These are phyloP conservation scores for Aspergillus texensis DNA, from an alignment of 2,329 filamentous ascomycete species.

Conservation along the genomic window DNA sequence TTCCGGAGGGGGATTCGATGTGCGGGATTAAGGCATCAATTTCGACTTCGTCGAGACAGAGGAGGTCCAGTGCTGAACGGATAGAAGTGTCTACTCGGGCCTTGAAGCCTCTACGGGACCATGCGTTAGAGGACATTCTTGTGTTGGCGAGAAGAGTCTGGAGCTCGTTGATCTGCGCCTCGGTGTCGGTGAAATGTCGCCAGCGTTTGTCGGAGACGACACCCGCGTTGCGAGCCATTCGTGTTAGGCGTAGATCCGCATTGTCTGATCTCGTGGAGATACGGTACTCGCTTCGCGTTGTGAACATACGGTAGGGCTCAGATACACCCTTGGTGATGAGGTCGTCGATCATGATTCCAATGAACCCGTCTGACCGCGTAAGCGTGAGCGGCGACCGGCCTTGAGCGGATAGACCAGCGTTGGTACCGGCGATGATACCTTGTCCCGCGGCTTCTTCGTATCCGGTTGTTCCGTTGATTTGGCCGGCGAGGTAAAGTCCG, in stretches of 20 bases:
- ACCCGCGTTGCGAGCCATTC: constrained; percentile 73
- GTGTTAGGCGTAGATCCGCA: constrained; percentile 83
- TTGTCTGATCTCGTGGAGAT: constrained; percentile 93
- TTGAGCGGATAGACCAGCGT: constrained; percentile 80
- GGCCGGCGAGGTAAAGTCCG: constrained; percentile 88
- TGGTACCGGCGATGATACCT: constrained; percentile 88
- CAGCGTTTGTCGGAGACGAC: constrained; percentile 80
- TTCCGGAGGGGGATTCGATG: constrained; percentile 45
- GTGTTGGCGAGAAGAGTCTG: constrained; percentile 61
- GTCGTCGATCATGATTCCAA: constrained; percentile 98
- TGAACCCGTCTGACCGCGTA: constrained; percentile 85
- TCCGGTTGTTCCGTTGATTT: constrained; percentile 97
- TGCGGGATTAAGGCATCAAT: constrained; percentile 60
- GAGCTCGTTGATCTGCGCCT: constrained; percentile 68
- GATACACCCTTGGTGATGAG: constrained; percentile 95
- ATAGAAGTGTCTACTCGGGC: constrained; percentile 67
- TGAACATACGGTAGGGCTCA: constrained; percentile 99
- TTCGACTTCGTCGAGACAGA: constrained; percentile 66
- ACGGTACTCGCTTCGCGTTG: constrained; percentile 89
- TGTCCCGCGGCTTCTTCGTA: constrained; percentile 98
- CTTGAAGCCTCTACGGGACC: constrained; percentile 70
- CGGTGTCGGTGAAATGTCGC: constrained; percentile 67
- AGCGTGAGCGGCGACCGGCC: constrained; percentile 68
- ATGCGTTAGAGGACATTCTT: constrained; percentile 62
- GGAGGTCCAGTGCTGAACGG: constrained; percentile 76